Evolutionary conservation across 139 green algal species (phyloP).

Genomic region (Micromonas commoda): DNA sequence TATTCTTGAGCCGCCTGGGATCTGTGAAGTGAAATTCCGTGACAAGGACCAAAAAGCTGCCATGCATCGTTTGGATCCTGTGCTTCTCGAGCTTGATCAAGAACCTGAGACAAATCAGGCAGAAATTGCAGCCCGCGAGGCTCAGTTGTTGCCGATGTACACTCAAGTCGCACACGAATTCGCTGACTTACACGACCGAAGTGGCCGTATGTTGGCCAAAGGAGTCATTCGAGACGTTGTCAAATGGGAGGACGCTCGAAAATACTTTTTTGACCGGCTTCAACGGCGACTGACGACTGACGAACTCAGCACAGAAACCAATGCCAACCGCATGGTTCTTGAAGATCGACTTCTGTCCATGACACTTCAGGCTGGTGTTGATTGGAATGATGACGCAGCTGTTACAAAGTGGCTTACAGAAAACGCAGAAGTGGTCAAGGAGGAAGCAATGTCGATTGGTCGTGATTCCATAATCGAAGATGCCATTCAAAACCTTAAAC

Average conservation of each 20-base stretch:
- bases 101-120: constrained; percentile 20
- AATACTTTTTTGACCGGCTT: constrained; percentile 77
- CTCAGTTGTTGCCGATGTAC: constrained; percentile 74
- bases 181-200: constrained; percentile 96
- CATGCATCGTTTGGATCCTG: constrained; percentile 84
- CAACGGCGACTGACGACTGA: constrained; percentile 48
- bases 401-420: neutral
- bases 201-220: constrained; percentile 84
- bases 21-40: constrained; percentile 98
- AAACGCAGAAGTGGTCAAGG: neutral
- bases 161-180: constrained; percentile 63
- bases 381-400: neutral
- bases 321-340: neutral
- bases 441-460: neutral
- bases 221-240: constrained; percentile 80
- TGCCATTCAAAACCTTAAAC: neutral
- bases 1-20: constrained; percentile 92
- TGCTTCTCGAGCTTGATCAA: constrained; percentile 39
- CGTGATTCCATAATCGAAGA: neutral
- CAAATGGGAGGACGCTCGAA: constrained; percentile 68
- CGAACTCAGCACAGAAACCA: constrained; percentile 9
- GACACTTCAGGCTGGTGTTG: neutral
- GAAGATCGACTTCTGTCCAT: neutral
- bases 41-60: constrained; percentile 61
- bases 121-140: constrained; percentile 49